Conservation (phyloP, 2,329 filamentous ascomycete genomes). For the Tympanopsis confertula region DNA sequence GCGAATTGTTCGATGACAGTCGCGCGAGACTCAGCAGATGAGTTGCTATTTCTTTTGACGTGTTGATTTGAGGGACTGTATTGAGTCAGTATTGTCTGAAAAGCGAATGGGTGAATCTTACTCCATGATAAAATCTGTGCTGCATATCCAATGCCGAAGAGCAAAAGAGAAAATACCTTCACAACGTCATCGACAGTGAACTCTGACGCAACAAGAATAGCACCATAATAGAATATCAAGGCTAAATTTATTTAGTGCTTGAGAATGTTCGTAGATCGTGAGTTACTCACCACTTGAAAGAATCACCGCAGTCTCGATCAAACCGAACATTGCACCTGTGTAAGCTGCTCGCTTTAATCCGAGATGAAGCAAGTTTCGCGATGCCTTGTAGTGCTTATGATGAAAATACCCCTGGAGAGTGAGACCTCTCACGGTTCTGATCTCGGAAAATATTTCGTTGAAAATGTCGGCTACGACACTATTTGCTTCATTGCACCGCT, state of each 20-base stretch:
- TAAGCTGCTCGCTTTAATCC: conserved; percentile 57
- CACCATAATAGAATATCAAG: conserved; percentile 75
- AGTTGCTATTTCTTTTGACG: conserved; percentile 5
- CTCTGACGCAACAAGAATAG: conserved; percentile 42
- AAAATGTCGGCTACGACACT: conserved; percentile 51
- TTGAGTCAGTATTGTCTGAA: conserved; percentile 61
- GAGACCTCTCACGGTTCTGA: conserved; percentile 66
- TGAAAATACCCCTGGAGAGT: conserved; percentile 64
- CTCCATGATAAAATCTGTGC: conserved; percentile 61
- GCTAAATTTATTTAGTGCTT: conserved; percentile 35
- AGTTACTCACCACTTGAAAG: conserved; percentile 36
- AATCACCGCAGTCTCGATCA: conserved; percentile 62
- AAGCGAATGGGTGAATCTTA: conserved; percentile 68
- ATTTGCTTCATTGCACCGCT: conserved; percentile 49
- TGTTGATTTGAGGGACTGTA: conserved; percentile 58
- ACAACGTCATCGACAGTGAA: conserved; percentile 48
- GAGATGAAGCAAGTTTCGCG: conserved; percentile 37
- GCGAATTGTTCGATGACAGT: conserved; percentile 5
- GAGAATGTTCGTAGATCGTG: neutral
- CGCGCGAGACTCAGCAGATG: conserved; percentile 20
- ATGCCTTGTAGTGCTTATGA: conserved; percentile 43
- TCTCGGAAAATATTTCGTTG: conserved; percentile 66
- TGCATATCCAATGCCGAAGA: conserved; percentile 71
- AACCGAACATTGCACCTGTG: conserved; percentile 61
- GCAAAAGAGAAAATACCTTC: conserved; percentile 67